Base-by-base conservation (phyloP, 371 early-diverging fungal genomes). In the Capniomyces stellatus region DNA sequence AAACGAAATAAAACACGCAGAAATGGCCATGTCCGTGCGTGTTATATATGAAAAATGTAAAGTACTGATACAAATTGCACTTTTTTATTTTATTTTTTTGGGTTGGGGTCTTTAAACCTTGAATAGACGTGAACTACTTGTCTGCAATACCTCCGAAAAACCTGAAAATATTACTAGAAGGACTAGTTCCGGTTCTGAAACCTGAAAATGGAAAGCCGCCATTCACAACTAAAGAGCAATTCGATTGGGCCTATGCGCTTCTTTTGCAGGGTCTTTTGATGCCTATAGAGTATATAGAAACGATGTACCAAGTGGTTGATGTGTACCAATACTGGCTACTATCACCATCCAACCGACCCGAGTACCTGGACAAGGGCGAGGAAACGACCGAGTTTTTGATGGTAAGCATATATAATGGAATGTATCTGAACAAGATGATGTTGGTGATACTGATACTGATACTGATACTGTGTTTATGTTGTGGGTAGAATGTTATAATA, bases 281-380 rank as follows among this genome's bases (percentile, higher is more conserved):
- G 23, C 51, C 51, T 6, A 51, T 51, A 8, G 51, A 51, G 23
- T 51, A 29, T 30, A 39, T 51, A 6, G 39, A 51, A 29, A 51
- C 51, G n/a, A 51, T 51, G 23, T 29, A 35, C 6, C 28, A n/a
- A 3, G 19, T 39, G 13, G 51, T 51, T 3, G 51, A 51, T 18
- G 51, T 51, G 8, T 51, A 51, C 35, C 51, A 31, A 30, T 35
- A 19, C 4, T 51, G 51, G 51, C 39, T 51, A 3, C 29, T 51
- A 3, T 12, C 23, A 3, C 31, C 51, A n/a, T 13, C 29, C 4
- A 23, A 10, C 13, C 29, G 51, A 35, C 51, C 51, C 15, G 19
- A 51, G 35, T 51, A 31, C 21, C 24, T 51, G 12, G 35, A 35
- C 6, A n/a, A 51, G 35, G 29, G n/a, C 2, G 31, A 51, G 22